Base-by-base conservation (phyloP, 306 rosid genomes). In the Crataegus laevigata region DNA sequence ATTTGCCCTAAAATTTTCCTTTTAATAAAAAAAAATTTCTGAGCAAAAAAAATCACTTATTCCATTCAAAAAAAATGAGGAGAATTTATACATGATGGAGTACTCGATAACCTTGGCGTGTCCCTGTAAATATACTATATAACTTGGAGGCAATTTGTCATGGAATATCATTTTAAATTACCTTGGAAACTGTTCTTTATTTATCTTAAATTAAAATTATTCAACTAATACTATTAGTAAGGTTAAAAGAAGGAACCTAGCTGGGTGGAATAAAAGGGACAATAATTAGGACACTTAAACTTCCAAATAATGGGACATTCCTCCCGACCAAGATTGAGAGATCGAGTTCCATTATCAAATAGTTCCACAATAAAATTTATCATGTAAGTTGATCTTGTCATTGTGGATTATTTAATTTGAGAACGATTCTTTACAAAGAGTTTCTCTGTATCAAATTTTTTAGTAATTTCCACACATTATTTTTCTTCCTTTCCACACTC, bases 251-350 rank as follows among this genome's bases (percentile, higher is more conserved):
- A 34, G 14, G 6, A 21, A n/a, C 24, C 24, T 3, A 55, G 61
- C 75, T 22, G 13, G 30, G 4, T 36, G 34, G 66, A 65, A 57
- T 34, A 14, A 14, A 55, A 22, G n/a, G 55, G 40, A 59, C 68
- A 26, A 43, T 40, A 60, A 25, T 18, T 40, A 73, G 58, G 77
- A 73, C 69, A 26, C 77, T 21, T 17, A 60, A 11, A 60, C 59
- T n/a, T 60, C 68, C 68, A 60, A 60, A 42, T 26, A 73, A 60
- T 60, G 68, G 43, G 68, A 73, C 68, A 60, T 42, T 60, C 18
- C 26, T 40, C 67, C 58, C 21, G 54, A 38, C 55, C 67, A 58
- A 72, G 30, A 36, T 52, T 54, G 17, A 34, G 52, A 57, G 22
- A 14, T n/a, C 17, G 6, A 62, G 67, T 62, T 63, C 12, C 3